These are phyloP conservation scores for Macroventuria anomochaeta DNA, from an alignment of 2,329 filamentous ascomycete species.

Conservation along the genomic window DNA sequence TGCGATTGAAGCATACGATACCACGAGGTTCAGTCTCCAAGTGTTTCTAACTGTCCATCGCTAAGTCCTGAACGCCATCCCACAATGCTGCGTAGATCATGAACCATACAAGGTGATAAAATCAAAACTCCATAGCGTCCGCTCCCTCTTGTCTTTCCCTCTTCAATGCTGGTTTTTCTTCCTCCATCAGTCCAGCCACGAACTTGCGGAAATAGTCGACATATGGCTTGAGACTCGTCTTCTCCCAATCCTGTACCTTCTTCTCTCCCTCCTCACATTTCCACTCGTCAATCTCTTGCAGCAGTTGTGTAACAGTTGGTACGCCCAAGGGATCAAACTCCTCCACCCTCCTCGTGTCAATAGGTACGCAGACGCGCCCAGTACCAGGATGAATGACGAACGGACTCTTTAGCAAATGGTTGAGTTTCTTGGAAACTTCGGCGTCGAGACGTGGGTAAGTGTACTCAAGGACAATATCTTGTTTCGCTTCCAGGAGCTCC, in stretches of 20 bases:
- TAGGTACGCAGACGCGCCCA: constrained; percentile 92
- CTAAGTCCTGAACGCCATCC: neutral
- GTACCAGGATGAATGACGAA: constrained; percentile 97
- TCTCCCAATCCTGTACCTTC: constrained; percentile 85
- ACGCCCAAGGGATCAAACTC: constrained; percentile 86
- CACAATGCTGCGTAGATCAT: neutral
- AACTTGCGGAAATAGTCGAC: constrained; percentile 88
- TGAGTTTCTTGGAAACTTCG: constrained; percentile 96
- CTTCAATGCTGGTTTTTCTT: constrained; percentile 61
- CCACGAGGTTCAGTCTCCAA: no score
- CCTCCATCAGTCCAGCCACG: constrained; percentile 78
- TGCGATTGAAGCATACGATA: no score
- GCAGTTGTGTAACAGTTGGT: constrained; percentile 83
- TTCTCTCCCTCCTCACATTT: constrained; percentile 60
- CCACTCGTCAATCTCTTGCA: constrained; percentile 88
- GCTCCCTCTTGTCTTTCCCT: constrained; percentile 63
- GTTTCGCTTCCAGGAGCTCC: constrained; percentile 84
- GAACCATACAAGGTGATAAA: neutral
- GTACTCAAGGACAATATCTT: constrained; percentile 96
- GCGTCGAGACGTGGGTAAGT: constrained; percentile 97
- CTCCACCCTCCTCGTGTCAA: constrained; percentile 75
- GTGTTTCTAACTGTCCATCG: no score
- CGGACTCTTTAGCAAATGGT: constrained; percentile 95
- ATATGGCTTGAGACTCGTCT: constrained; percentile 92
- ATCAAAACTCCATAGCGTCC: constrained; percentile 70